Conservation (phyloP, 352 stramenopile species). For the Globisporangium cylindrosporum region DNA sequence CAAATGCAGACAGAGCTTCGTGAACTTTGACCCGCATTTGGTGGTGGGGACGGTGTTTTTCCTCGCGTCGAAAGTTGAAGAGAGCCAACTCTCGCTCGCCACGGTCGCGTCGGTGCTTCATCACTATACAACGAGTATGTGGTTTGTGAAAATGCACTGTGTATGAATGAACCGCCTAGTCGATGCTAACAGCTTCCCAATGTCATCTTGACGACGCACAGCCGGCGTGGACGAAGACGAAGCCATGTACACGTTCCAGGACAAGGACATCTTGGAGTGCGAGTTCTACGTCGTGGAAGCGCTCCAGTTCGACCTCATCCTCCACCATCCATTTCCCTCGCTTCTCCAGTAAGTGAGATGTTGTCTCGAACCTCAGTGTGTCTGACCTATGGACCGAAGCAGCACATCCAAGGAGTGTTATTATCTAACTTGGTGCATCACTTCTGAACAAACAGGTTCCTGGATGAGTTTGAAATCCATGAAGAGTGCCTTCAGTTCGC, state of each 20-base stretch:
- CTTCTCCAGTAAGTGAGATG: conserved; percentile 65
- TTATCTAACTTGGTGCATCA: neutral
- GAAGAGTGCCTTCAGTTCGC: conserved; percentile 84
- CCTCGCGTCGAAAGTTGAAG: conserved; percentile 84
- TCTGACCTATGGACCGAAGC: neutral
- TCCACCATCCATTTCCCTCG: conserved; percentile 82
- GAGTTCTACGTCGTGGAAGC: conserved; percentile 89
- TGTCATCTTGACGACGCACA: conserved; percentile 17
- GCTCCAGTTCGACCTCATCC: conserved; percentile 85
- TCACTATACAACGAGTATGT: conserved; percentile 82
- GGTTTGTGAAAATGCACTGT: neutral
- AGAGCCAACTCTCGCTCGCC: conserved; percentile 78
- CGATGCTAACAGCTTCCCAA: neutral
- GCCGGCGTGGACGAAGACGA: conserved; percentile 83
- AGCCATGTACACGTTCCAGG: conserved; percentile 86
- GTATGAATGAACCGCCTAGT: neutral
- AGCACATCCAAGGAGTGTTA: neutral
- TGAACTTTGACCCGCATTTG: conserved; percentile 86
- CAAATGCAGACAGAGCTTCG: conserved; percentile 80
- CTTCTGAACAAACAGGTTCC: conserved; percentile 35
- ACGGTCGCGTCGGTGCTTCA: conserved; percentile 80
- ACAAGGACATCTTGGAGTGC: conserved; percentile 89
- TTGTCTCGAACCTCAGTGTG: neutral
- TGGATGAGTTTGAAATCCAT: conserved; percentile 84
- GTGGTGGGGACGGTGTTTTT: conserved; percentile 86